Evolutionary conservation across 2,329 filamentous ascomycete genomes (phyloP).

Genomic region (Alternaria incomplexa): DNA sequence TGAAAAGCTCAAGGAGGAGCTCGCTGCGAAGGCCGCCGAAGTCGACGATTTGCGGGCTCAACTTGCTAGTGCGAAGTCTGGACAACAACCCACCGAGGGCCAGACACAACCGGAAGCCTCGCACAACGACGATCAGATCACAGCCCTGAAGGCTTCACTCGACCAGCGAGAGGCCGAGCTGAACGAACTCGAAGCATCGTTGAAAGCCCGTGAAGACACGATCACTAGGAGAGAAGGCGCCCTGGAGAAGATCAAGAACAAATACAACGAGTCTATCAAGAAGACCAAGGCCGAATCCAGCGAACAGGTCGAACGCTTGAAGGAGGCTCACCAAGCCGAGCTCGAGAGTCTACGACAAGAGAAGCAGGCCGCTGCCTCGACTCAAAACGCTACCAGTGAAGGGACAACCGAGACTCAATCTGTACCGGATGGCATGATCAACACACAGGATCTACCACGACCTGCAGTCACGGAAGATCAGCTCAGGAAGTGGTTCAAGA

Average conservation of each 20-base stretch:
- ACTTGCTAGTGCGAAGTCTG: slow-evolving; percentile 32
- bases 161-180: slow-evolving; percentile 35
- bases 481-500: slow-evolving; percentile 14
- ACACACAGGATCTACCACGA: slow-evolving; percentile 31
- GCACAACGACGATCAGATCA: slow-evolving; percentile 56
- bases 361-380: not conserved
- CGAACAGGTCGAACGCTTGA: slow-evolving; percentile 51
- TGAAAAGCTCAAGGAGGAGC: slow-evolving; percentile 42
- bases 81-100: not conserved
- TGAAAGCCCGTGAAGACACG: slow-evolving; percentile 43
- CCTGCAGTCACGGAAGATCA: slow-evolving; percentile 15
- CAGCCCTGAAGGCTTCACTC: slow-evolving; percentile 42
- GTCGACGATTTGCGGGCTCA: slow-evolving; percentile 52
- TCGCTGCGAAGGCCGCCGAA: slow-evolving; percentile 54
- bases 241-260: slow-evolving; percentile 49
- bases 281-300: slow-evolving; percentile 40
- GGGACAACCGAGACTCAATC: not conserved
- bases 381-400: slow-evolving; percentile 11
- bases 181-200: slow-evolving; percentile 51
- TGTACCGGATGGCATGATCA: slow-evolving; percentile 16
- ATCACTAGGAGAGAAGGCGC: slow-evolving; percentile 33
- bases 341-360: slow-evolving; percentile 38
- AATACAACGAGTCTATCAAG: slow-evolving; percentile 71
- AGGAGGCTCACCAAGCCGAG: slow-evolving; percentile 48
- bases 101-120: slow-evolving; percentile 47